A percentile compares a stretch with the other conserved stretches of the same genome.
phyloP scores from a whole-genome alignment of 768 basidiomycete species.

The Pulveroboletus sp. region DNA sequence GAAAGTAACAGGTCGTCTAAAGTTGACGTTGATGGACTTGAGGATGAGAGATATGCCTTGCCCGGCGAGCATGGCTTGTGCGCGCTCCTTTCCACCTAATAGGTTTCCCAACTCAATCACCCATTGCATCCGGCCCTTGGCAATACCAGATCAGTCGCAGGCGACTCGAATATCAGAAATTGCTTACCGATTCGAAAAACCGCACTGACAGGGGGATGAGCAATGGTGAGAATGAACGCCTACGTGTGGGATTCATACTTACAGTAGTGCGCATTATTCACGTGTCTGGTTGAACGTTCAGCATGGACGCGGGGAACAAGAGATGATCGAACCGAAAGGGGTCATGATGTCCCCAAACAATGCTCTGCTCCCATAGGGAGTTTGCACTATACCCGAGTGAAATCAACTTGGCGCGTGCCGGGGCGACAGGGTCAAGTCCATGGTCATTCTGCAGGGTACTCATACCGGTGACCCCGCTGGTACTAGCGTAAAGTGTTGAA shows the following conservation, averaged over 20 bases:
- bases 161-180: conserved; percentile 69
- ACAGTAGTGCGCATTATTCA: conserved; percentile 78
- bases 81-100: conserved; percentile 56
- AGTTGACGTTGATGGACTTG: conserved; percentile 66
- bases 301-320: neutral
- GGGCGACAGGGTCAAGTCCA: conserved; percentile 20
- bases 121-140: conserved; percentile 69
- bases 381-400: conserved; percentile 54
- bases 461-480: neutral
- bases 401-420: conserved; percentile 43
- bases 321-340: conserved; percentile 55
- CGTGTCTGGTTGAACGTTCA: conserved; percentile 49
- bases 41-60: conserved; percentile 72
- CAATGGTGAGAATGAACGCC: neutral
- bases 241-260: conserved; percentile 9
- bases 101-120: conserved; percentile 53
- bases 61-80: conserved; percentile 56
- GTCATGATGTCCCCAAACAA: conserved; percentile 82
- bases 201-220: conserved; percentile 52
- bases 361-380: conserved; percentile 75
- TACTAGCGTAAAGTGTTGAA: conserved; percentile 2
- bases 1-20: conserved; percentile 67
- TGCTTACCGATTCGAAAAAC: conserved; percentile 67
- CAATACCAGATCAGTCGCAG: neutral
- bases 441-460: neutral